Evolutionary conservation across 2,329 filamentous ascomycete species (phyloP).

Genomic region (Zymoseptoria passerinii): DNA sequence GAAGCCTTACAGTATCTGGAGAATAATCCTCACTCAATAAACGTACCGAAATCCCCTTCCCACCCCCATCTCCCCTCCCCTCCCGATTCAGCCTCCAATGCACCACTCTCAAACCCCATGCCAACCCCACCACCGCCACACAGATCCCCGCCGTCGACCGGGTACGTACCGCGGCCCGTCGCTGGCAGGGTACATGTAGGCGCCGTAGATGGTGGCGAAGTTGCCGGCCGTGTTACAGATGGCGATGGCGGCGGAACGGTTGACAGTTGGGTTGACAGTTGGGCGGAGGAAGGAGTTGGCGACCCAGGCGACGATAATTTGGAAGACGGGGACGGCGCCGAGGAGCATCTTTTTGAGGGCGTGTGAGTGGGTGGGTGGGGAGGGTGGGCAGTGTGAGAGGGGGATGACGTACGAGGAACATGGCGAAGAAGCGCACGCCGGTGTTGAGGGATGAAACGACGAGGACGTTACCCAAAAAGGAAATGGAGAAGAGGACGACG

Average conservation of each 20-base stretch:
- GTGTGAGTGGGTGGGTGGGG: not conserved
- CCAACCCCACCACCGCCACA: too few relatives aligned
- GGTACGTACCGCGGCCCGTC: constrained; percentile 30
- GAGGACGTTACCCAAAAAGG: constrained; percentile 48
- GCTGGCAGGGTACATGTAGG: constrained; percentile 28
- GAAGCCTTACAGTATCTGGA: too few relatives aligned
- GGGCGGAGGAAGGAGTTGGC: constrained; percentile 32
- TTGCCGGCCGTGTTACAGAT: constrained; percentile 47
- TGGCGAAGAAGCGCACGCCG: constrained; percentile 51
- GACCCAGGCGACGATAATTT: constrained; percentile 25
- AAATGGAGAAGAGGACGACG: constrained; percentile 44
- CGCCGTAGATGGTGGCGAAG: constrained; percentile 29
- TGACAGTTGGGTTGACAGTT: too few relatives aligned
- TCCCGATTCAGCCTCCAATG: too few relatives aligned
- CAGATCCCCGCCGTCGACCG: not conserved
- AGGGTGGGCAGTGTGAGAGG: constrained; percentile 31
- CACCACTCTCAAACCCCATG: too few relatives aligned
- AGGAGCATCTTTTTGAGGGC: not conserved
- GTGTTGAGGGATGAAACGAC: constrained; percentile 44
- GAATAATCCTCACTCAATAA: too few relatives aligned
- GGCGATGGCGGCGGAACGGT: constrained; percentile 68
- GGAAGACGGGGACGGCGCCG: constrained; percentile 24
- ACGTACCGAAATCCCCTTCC: too few relatives aligned
- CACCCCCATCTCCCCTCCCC: too few relatives aligned
- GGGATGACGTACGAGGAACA: constrained; percentile 40